Base-by-base conservation (phyloP, 2,329 filamentous ascomycete species). In the Phialemoniopsis sp. region DNA sequence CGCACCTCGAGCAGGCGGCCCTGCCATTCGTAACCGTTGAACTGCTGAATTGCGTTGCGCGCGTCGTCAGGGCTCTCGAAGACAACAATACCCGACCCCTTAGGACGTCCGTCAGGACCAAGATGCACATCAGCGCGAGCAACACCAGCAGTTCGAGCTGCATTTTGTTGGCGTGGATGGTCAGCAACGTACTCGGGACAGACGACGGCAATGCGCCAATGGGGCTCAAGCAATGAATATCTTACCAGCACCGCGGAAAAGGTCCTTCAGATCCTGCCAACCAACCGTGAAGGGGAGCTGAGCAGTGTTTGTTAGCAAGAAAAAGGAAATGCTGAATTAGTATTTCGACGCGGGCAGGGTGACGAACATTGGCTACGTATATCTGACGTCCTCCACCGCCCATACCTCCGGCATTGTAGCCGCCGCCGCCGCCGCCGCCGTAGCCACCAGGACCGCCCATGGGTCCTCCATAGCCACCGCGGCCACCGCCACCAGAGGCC, bases 1-100 rank as follows among this genome's bases (percentile, higher is more conserved):
- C 93, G 89, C 47, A 98, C 93, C 63, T 98, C 93, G 37, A 98
- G 80, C 38, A 83, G 71, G 42, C 93, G 86, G 10, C 93, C 93
- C 63, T 97, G 91, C 93, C 93, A 98, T 48, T 98, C 93, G 60
- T 95, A 97, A 43, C 93, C 93, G 59, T 97, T 96, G 74, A 97
- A 98, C 52, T 96, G 90, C 57, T 89, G 83, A 49, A 98, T 98
- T 16, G 93, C 93, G 57, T 89, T 95, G 50, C 89, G 88, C 32
- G 93, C 91, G 65, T 98, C 93, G 43, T 97, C 90, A 2, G 89
- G 81, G 42, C 83, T 91, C 62, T 98, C 93, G 60, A 96, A 98
- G 32, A 93, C 89, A 45, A 98, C 93, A 42, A 97, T 95, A 50
- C 93, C 93, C 37, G 93, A 95, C 39, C 93, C 93, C 71, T 97